Evolutionary conservation across 2,329 filamentous ascomycete species (phyloP), one percentile per base, ranked within the genome.

Genomic region (Fusarium zealandicum): DNA sequence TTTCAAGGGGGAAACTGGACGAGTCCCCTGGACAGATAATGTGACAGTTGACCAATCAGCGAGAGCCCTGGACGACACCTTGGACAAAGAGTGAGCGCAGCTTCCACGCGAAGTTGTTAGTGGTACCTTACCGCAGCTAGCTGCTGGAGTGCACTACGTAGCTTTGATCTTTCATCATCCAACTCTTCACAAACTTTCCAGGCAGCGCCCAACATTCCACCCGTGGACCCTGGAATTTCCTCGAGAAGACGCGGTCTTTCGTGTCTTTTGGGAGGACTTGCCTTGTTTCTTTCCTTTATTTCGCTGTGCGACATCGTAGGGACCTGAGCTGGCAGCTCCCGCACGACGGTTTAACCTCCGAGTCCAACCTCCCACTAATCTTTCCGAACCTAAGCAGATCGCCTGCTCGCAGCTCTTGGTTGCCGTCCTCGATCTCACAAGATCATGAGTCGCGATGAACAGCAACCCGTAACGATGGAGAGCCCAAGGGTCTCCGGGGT

Each of bases 381-480:
- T 22, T 44, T 30, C 41, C 32, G 40, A 59, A 27, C 36, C 31
- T 43, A 25, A 44, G 36, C 54, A 39, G 59, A 37, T 30, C 56
- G 16, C 39, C 40, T 41, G 32, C 47, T 58, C 45, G 54, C 58
- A 59, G 54, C 59, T 45, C 37, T 36, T 43, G 42, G 52, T 31
- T 46, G 54, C 58, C 54, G 38, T 40, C 42, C 48, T 61, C 48
- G 50, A 59, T 33, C 27, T 46, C 51, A 45, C 40, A 48, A 67
- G 61, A 73, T 50, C 61, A 73, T 73, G 71, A 71, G 56, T 60
- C 63, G 62, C 66, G 65, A 73, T 73, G 71, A 61, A 54, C 64
- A 62, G 28, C 49, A 56, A 32, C 32, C 61, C 30, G 44, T 61
- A 48, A 56, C 52, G 36, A 70, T 69, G 69, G 68, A 70, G 47